These are phyloP conservation scores for Penicillium sp. DNA, from an alignment of 2,329 filamentous ascomycete species.

Conservation along the genomic window DNA sequence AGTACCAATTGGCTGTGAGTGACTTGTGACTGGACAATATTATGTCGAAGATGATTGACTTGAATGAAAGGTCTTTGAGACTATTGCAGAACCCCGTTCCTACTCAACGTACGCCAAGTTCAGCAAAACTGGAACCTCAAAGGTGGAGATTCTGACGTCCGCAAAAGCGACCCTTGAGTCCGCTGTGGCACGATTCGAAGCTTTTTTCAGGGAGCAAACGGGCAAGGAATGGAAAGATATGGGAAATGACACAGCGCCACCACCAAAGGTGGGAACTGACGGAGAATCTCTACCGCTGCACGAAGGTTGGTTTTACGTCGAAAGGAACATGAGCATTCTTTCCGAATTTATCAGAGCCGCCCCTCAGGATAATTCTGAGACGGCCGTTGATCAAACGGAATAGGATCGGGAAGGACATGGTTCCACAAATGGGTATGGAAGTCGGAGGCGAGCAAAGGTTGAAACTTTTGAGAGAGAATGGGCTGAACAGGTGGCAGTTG, in stretches of 20 bases:
- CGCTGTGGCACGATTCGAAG: slow-evolving; percentile 55
- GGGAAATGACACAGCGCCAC: slow-evolving; percentile 14
- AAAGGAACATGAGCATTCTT: slow-evolving; percentile 23
- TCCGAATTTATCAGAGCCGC: slow-evolving; percentile 21
- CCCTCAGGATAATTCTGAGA: background rate
- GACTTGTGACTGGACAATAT: background rate
- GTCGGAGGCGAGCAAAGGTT: background rate
- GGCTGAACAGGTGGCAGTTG: background rate
- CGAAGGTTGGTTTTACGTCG: slow-evolving; percentile 36
- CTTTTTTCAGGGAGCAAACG: slow-evolving; percentile 61
- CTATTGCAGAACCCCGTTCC: slow-evolving; percentile 57
- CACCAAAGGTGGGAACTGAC: slow-evolving; percentile 24
- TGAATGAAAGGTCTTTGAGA: slow-evolving; percentile 65
- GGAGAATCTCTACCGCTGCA: slow-evolving; percentile 26
- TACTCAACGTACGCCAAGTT: slow-evolving; percentile 63
- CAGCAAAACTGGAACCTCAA: slow-evolving; percentile 32
- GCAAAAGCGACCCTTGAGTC: slow-evolving; percentile 30
- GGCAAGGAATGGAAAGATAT: slow-evolving; percentile 60
- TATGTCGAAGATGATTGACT: slow-evolving; percentile 9
- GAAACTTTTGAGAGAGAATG: background rate
- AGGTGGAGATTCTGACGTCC: slow-evolving; percentile 36
- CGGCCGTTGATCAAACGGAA: background rate
- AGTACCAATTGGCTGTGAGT: slow-evolving; percentile 61
- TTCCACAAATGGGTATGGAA: background rate
- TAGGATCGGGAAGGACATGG: background rate